Evolutionary conservation across 768 basidiomycete species (phyloP).

Genomic region (Gymnopilus junonius): DNA sequence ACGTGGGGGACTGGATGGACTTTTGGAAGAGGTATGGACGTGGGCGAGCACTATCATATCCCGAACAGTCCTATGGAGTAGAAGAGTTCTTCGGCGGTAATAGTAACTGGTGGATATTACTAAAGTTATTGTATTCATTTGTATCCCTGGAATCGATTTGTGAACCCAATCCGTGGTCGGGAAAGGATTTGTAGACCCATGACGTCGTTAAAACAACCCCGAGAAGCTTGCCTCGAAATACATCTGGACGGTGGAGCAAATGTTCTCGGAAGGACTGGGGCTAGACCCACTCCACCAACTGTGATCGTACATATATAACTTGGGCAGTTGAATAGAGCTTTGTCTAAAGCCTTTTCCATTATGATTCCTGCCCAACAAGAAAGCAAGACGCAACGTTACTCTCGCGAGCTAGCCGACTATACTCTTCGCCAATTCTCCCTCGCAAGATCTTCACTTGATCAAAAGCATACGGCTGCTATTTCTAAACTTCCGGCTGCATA

Average conservation of each 20-base stretch:
- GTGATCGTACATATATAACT: slow-evolving; percentile 3
- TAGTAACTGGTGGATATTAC: slow-evolving; percentile 23
- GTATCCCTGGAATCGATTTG: slow-evolving; percentile 3
- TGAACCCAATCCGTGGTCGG: background rate
- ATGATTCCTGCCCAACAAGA: slow-evolving; percentile 32
- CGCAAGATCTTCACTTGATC: slow-evolving; percentile 38
- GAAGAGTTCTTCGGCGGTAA: slow-evolving; percentile 40
- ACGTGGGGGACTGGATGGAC: slow-evolving; percentile 65
- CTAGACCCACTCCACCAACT: slow-evolving; percentile 1
- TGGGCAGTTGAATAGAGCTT: too few relatives aligned
- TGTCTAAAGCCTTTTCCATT: slow-evolving; percentile 8
- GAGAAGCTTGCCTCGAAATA: background rate
- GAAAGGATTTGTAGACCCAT: background rate
- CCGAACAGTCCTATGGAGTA: slow-evolving; percentile 41
- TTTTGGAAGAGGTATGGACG: slow-evolving; percentile 65
- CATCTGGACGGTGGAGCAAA: slow-evolving; percentile 4
- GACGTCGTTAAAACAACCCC: slow-evolving; percentile 10
- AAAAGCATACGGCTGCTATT: slow-evolving; percentile 34
- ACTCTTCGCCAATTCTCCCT: slow-evolving; percentile 49
- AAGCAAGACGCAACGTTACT: slow-evolving; percentile 41
- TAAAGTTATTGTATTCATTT: slow-evolving; percentile 8
- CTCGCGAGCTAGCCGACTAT: slow-evolving; percentile 51
- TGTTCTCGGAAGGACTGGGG: background rate
- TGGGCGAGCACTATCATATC: slow-evolving; percentile 47
- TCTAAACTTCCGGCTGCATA: slow-evolving; percentile 43